Evolutionary conservation across 1,284 basidiomycete species (phyloP), one percentile per base, ranked within the genome.

Genomic region (Melampsora americana): DNA sequence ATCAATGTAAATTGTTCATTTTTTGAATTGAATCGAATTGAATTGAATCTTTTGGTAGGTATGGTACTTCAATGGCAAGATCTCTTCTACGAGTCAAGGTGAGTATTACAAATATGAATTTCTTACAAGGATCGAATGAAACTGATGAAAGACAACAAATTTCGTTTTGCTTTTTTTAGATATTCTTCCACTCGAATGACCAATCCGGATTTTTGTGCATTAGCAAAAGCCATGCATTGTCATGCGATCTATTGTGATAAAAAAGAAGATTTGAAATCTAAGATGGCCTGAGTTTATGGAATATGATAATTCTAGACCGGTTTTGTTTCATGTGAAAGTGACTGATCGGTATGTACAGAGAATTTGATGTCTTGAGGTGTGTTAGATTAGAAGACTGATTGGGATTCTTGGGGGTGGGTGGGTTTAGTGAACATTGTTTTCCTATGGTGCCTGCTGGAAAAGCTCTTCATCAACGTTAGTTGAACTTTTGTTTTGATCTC

Each of bases 51-150:
- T 83, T 95, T 93, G 87, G 92, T 95, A 84, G 95, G 95, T 74
- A 98, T 99, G 95, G 95, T 98, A 23, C 86, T 93, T 69, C 95
- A 99, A 86, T 98, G 95, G 95, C 95, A 98, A 87, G 91, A 90
- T 90, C n/a, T 66, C 14, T 66, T 59, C 42, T 53, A 14, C 35
- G 11, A 73, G 72, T 64, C 56, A 20, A 64, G 75, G 62, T 26
- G 12, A 16, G 64, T 56, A 6, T 14, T 23, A 3, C 46, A n/a
- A n/a, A n/a, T n/a, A n/a, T n/a, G n/a, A n/a, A n/a, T n/a, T n/a
- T n/a, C n/a, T n/a, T n/a, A n/a, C n/a, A n/a, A n/a, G n/a, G n/a
- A n/a, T n/a, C n/a, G n/a, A n/a, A n/a, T n/a, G n/a, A n/a, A n/a
- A n/a, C n/a, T n/a, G n/a, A n/a, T n/a, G n/a, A n/a, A n/a, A n/a